A percentile compares a stretch with the other conserved stretches of the same genome.
These are phyloP conservation scores for Talaromyces nanjingensis DNA, from an alignment of 495 filamentous ascomycete genomes.

Conservation along the genomic window DNA sequence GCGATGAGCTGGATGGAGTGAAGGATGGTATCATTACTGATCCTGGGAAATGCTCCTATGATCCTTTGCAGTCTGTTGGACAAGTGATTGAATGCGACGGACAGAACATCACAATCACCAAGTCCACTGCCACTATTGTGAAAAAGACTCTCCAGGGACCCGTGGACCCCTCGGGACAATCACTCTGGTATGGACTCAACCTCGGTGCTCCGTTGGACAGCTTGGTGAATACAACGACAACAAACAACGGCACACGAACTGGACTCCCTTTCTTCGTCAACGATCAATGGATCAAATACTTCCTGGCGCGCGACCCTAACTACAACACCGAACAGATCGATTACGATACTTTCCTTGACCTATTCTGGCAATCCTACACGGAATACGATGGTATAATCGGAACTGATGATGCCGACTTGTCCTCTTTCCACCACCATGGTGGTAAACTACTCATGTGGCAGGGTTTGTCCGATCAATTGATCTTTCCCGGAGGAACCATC, in stretches of 20 bases:
- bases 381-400: constrained; percentile 23
- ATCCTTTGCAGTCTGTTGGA: constrained; percentile 42
- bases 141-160: constrained; percentile 25
- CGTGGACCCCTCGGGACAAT: background rate
- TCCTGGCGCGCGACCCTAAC: constrained; percentile 28
- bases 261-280: constrained; percentile 4
- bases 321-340: constrained; percentile 27
- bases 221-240: background rate
- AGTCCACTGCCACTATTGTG: constrained; percentile 20
- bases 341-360: constrained; percentile 14
- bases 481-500: constrained; percentile 14
- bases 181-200: constrained; percentile 17
- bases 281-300: constrained; percentile 27
- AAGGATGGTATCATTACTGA: constrained; percentile 51
- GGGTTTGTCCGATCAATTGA: constrained; percentile 19
- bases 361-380: constrained; percentile 11
- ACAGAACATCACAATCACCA: constrained; percentile 20
- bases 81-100: constrained; percentile 29
- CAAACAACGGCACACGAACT: background rate
- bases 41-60: constrained; percentile 44
- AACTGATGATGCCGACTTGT: constrained; percentile 28
- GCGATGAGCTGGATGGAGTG: constrained; percentile 50
- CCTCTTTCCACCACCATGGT: constrained; percentile 21
- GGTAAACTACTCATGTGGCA: constrained; percentile 41
- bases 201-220: constrained; percentile 1